These are phyloP conservation scores for Geotrichum restrictum DNA, from an alignment of 1,139 yeast genomes.

Conservation along the genomic window DNA sequence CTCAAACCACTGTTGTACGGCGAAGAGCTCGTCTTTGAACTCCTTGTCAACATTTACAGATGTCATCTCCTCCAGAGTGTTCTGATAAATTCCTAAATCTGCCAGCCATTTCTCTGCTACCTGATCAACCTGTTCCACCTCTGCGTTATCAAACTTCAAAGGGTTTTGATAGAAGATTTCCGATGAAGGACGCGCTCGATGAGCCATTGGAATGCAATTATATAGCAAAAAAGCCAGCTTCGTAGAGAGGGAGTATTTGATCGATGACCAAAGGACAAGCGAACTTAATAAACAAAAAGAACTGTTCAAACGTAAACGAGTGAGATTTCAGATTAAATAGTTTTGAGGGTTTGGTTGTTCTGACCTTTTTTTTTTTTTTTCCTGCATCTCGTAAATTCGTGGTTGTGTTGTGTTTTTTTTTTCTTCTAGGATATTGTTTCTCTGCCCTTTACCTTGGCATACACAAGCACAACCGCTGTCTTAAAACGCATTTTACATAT, in stretches of 20 bases:
- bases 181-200: constrained; percentile 30
- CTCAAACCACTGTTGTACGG: constrained; percentile 41
- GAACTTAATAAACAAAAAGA: not conserved
- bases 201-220: constrained; percentile 18
- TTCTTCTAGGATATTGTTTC: not conserved
- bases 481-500: too few species aligned
- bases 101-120: constrained; percentile 38
- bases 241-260: too few species aligned
- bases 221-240: not conserved
- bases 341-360: not conserved
- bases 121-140: constrained; percentile 27
- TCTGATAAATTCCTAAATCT: constrained; percentile 37
- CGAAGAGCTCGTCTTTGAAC: constrained; percentile 34
- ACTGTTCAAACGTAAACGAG: not conserved
- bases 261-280: not conserved
- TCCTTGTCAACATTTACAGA: constrained; percentile 31
- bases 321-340: too few species aligned
- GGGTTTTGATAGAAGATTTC: constrained; percentile 25
- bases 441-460: not conserved
- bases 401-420: not conserved
- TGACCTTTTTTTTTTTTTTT: not conserved
- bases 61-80: constrained; percentile 39
- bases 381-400: not conserved
- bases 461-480: too few species aligned
- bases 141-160: constrained; percentile 5